Base-by-base conservation (phyloP, 2,329 filamentous ascomycete genomes). In the Aspergillus neotritici region DNA sequence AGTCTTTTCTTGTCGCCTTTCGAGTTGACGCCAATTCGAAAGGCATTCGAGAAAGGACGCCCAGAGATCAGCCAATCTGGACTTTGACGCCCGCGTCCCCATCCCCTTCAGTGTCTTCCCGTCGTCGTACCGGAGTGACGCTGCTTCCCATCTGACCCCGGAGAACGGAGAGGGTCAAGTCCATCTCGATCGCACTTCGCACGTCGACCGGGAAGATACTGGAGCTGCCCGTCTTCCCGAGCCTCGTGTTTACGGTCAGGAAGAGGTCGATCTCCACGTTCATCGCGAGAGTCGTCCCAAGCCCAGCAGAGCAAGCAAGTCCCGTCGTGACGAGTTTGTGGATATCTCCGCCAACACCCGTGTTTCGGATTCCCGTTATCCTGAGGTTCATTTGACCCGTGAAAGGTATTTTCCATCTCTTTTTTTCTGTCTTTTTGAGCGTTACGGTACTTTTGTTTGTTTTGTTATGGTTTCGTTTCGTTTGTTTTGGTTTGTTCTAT, bases 41-140 rank as follows among this genome's bases (percentile, higher is more conserved):
- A 69, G 67, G 63, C 63, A 67, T 81, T 81, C 79, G 80, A 87
- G 83, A 83, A 82, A 77, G 78, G 80, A 75, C 82, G 75, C 74
- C 72, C 71, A 69, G 75, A 82, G 86, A 83, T 83, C 85, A 85
- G 87, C 77, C 87, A 96, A 88, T 79, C 90, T 96, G 90, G 90
- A 96, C 87, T 96, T 94, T 93, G 90, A 95, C 86, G 89, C 90
- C 77, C 87, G 89, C 76, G 87, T 96, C 76, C 88, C 91, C 80
- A 93, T 97, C 76, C 91, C 91, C 77, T 94, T 96, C 84, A 96
- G 89, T 87, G 86, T 96, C 86, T 96, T 97, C 83, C 91, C 91
- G 79, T 95, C 89, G 74, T 87, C 89, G 75, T 97, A 96, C 82
- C 82, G 86, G 75, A 83, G 78, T 79, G 79, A 82, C 75, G 76